Evolutionary conservation across 768 basidiomycete genomes (phyloP), one percentile per base, ranked within the genome.

Genomic region (Trametes sanguinea): DNA sequence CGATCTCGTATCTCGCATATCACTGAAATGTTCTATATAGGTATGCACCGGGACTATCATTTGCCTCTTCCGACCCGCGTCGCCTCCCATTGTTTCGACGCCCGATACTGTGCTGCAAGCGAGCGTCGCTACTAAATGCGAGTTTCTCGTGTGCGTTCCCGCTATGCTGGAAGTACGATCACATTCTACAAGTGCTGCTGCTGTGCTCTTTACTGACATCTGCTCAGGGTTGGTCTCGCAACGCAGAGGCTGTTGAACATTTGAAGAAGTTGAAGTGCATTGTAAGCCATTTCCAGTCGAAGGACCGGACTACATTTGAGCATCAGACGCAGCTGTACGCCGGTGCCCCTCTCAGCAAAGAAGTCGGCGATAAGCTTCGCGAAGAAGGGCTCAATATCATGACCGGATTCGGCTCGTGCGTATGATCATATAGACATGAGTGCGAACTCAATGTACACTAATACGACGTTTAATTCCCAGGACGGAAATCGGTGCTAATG

Each of bases 341-440:
- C 11, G 79, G 80, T n/a, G 79, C 77, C 0, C 75, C 78, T 7
- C 51, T 81, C 6, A 72, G 75, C 11, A 64, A 73, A 54, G 69
- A 67, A 3, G 63, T 72, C 1, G 80, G 78, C 0, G 74, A 80
- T n/a, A 51, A 52, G 14, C 43, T 80, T 17, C 66, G 65, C 4
- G 62, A 67, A 16, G 64, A 72, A 17, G 78, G 78, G 0, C 75
- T 80, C 3, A 60, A 65, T 2, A 48, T 80, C 1, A 48, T 61
- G 7, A 69, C 67, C 4, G 61, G 74, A n/a, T 82, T 78, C 55
- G 81, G 79, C 32, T 65, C 72, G 69, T 81, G 56, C 62, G 76
- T 68, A 2, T 2, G 2, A 22, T 7, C 5, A 13, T 1, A 22
- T 22, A 22, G 22, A 22, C 22, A 1, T 22, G 22, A 1, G 22